Conservation (phyloP, 1,284 basidiomycete genomes). For the Spongispora temasekensis region DNA sequence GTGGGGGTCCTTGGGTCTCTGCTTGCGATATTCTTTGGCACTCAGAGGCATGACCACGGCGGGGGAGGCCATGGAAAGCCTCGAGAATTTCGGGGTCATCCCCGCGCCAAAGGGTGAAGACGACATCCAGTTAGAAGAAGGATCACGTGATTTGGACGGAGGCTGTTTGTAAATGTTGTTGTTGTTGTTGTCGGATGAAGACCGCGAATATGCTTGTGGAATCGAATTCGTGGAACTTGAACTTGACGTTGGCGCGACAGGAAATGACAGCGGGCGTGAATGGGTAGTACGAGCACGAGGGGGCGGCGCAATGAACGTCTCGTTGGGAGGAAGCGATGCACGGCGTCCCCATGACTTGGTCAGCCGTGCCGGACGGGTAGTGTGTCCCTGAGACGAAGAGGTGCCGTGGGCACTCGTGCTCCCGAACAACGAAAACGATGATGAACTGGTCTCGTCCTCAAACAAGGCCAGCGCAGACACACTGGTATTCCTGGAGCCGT, state of each 20-base stretch:
- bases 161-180: conserved; percentile 16
- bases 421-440: conserved; percentile 21
- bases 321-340: conserved; percentile 2
- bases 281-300: conserved; percentile 25
- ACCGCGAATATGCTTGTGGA: conserved; percentile 17
- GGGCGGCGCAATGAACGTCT: conserved; percentile 7
- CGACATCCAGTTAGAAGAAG: conserved; percentile 32
- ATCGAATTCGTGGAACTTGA: conserved; percentile 1
- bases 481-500: conserved; percentile 18
- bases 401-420: conserved; percentile 14
- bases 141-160: conserved; percentile 30
- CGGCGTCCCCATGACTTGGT: conserved; percentile 12
- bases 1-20: conserved; percentile 10
- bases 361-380: conserved; percentile 8
- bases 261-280: conserved; percentile 20
- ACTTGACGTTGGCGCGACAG: not conserved
- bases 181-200: conserved; percentile 7
- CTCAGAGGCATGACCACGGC: conserved; percentile 34
- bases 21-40: conserved; percentile 30
- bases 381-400: conserved; percentile 24
- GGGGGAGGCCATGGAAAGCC: conserved; percentile 32
- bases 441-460: conserved; percentile 26
- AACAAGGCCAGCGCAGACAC: conserved; percentile 10
- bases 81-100: conserved; percentile 30
- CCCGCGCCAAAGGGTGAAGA: conserved; percentile 34